Evolutionary conservation across 768 basidiomycete species (phyloP).

Genomic region (Goffeauzyma gilvescens): DNA sequence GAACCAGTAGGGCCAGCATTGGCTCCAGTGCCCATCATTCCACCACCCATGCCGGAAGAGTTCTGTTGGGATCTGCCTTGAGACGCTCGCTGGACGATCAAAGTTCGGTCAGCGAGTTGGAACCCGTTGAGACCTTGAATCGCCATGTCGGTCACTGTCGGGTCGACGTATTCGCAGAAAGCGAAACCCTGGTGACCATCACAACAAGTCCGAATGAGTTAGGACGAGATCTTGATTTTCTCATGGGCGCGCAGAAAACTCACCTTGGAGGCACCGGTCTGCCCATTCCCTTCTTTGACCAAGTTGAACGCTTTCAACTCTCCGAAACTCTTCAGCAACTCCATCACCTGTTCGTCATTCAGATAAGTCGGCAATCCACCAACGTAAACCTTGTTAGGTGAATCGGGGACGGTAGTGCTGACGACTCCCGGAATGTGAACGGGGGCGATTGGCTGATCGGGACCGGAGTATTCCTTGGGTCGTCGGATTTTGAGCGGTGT

Average conservation of each 20-base stretch:
- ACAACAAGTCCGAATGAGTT: neutral
- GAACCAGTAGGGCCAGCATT: conserved; percentile 7
- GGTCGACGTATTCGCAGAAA: conserved; percentile 94
- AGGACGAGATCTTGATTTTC: no score
- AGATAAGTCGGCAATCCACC: conserved; percentile 89
- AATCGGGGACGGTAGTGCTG: conserved; percentile 91
- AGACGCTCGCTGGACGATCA: conserved; percentile 91
- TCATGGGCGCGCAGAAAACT: conserved; percentile 11
- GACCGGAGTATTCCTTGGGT: conserved; percentile 87
- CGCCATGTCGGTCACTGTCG: conserved; percentile 73
- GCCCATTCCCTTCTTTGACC: conserved; percentile 65
- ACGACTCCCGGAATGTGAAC: conserved; percentile 84
- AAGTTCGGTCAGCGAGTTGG: conserved; percentile 85
- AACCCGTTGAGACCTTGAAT: conserved; percentile 92
- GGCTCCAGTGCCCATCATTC: conserved; percentile 10
- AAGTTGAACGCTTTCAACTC: conserved; percentile 96
- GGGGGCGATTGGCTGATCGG: conserved; percentile 41
- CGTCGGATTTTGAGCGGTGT: conserved; percentile 91
- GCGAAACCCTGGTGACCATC: conserved; percentile 61
- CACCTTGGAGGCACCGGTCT: conserved; percentile 69
- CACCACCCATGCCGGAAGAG: no score
- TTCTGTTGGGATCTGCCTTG: conserved; percentile 39
- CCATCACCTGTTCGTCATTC: conserved; percentile 96
- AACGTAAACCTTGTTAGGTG: conserved; percentile 93
- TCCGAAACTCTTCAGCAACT: conserved; percentile 88